Conservation (phyloP, 352 stramenopile genomes). For the Bremia lactucae region DNA sequence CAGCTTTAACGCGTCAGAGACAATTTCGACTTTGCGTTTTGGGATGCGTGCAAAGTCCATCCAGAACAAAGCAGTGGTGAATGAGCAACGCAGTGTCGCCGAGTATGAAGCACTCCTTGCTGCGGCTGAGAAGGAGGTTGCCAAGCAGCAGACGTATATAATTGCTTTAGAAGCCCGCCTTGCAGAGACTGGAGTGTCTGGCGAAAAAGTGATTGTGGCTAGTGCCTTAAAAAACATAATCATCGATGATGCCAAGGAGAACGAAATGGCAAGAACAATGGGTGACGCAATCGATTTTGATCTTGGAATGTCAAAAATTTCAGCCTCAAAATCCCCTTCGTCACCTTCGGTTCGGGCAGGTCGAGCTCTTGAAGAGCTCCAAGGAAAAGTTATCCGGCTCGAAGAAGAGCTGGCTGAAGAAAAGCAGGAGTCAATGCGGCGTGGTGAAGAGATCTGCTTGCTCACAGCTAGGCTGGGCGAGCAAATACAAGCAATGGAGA, state of each 20-base stretch:
- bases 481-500: conserved; percentile 44
- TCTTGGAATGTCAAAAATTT: conserved; percentile 16
- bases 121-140: conserved; percentile 74
- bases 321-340: conserved; percentile 8
- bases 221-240: background rate
- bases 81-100: conserved; percentile 84
- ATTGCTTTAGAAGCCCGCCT: conserved; percentile 63
- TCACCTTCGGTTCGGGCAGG: conserved; percentile 46
- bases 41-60: conserved; percentile 89
- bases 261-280: background rate
- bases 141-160: conserved; percentile 76
- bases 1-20: conserved; percentile 87
- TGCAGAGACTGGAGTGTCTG: conserved; percentile 14
- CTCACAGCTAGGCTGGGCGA: conserved; percentile 59
- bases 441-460: conserved; percentile 62
- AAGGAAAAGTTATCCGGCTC: conserved; percentile 54
- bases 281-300: conserved; percentile 14
- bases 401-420: conserved; percentile 76
- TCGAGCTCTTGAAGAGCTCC: conserved; percentile 51
- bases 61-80: conserved; percentile 92
- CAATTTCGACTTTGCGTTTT: conserved; percentile 87
- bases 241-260: conserved; percentile 3
- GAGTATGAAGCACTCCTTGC: conserved; percentile 84
- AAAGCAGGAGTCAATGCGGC: conserved; percentile 64
- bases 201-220: conserved; percentile 3